A percentile compares a stretch with the other conserved stretches of the same genome.
These are phyloP conservation scores for grape (Vitis vinifera) DNA, from an alignment of 164 flowering plant species.

Conservation along the genomic window ASM3070453v1 NC_081817.1:6524501-6525000, in stretches of 20 bases:
- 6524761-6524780: conserved; percentile 1
- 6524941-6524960: too few species aligned
- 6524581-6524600: conserved; percentile 2
- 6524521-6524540: conserved; percentile 10
- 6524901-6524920: too few species aligned
- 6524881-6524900: too few species aligned
- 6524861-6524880: too few species aligned
- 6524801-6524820: too few species aligned
- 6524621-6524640: conserved; percentile 91
- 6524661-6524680: conserved; percentile 94
- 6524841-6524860: too few species aligned
- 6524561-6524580: conserved; percentile 5
- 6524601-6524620: conserved; percentile 87
- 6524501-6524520: conserved; percentile 81
- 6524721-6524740: conserved; percentile 82
- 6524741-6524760: conserved; percentile 9
- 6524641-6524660: conserved; percentile 96
- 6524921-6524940: too few species aligned
- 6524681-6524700: conserved; percentile 86
- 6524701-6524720: conserved; percentile 85
- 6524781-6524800: neutral
- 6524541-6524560: neutral
- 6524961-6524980: too few species aligned
- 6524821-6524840: too few species aligned
- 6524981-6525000: too few species aligned